These are phyloP conservation scores for Lentinula sp. DNA, from an alignment of 768 basidiomycete genomes.

Conservation along the genomic window DNA sequence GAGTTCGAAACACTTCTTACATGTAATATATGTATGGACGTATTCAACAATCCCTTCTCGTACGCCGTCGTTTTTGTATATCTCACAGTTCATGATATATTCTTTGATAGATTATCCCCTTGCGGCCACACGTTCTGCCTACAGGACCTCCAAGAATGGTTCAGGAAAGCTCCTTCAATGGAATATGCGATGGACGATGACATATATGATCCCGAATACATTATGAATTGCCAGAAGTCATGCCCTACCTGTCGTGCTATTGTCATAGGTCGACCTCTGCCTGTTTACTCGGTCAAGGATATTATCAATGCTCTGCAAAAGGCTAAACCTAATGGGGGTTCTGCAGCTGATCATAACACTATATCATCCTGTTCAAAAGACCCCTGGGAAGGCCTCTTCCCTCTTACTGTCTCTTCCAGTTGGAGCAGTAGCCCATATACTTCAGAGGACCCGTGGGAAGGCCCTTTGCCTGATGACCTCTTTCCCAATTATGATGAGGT, in stretches of 20 bases:
- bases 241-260: constrained; percentile 67
- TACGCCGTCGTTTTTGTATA: constrained; percentile 27
- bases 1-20: constrained; percentile 45
- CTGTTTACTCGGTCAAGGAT: constrained; percentile 63
- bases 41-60: constrained; percentile 60
- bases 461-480: constrained; percentile 46
- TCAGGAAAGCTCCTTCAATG: constrained; percentile 54
- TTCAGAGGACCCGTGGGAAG: constrained; percentile 63
- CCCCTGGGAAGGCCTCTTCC: no score
- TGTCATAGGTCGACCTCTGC: constrained; percentile 55
- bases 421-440: constrained; percentile 23
- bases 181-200: constrained; percentile 33
- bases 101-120: constrained; percentile 49
- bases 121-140: constrained; percentile 80
- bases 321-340: constrained; percentile 22
- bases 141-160: constrained; percentile 71
- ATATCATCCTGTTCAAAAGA: no score
- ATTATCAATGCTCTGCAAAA: constrained; percentile 45
- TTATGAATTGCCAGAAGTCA: constrained; percentile 57
- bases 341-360: background rate
- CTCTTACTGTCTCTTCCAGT: constrained; percentile 11
- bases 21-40: constrained; percentile 77
- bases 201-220: constrained; percentile 32
- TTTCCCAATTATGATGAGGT: constrained; percentile 23
- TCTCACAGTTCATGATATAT: background rate